Evolutionary conservation across 306 rosid genomes (phyloP), one percentile per base, ranked within the genome.

Genomic region (Alnus rubra): DNA sequence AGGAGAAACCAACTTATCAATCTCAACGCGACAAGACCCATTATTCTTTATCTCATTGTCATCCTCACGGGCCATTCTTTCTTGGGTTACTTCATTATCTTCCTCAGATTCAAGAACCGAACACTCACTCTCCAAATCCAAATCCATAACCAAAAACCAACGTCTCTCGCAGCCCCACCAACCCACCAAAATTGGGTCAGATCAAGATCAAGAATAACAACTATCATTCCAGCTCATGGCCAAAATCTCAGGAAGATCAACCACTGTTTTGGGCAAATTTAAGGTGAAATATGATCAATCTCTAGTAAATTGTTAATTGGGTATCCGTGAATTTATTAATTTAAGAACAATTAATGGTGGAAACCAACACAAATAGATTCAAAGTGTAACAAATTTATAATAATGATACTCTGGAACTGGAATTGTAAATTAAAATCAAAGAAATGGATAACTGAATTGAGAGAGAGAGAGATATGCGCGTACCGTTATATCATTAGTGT

Each of bases 131-230:
- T 85, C 89, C 89, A 84, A 90, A 89, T 85, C 89, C 89, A 84
- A 90, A 89, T 94, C 98, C 98, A 92, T 94, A 75, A 62, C 73
- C 76, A 77, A 77, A 76, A 37, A 72, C 76, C 77, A 80, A 51
- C 35, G 30, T 47, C 71, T 30, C 53, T 14, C 44, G 76, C 56
- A 76, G 13, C 72, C 78, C 62, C 74, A 70, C 63, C 53, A 49
- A 18, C 54, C 59, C 71, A 31, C 60, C 65, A 70, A 64, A 83
- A 81, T 51, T 81, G 35, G 78, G 47, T 19, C 18, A 56, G 55
- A 77, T 83, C 82, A 78, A 82, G 78, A 81, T 76, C 68, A 73
- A 70, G 62, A 69, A 54, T 55, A 82, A 78, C 48, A 77, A 37
- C 60, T 53, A 79, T 64, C 79, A 74, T 78, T 59, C 82, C 87